Evolutionary conservation across 2,329 filamentous ascomycete species (phyloP), one percentile per base, ranked within the genome.

Genomic region (Magnaporthiopsis rhizophila): DNA sequence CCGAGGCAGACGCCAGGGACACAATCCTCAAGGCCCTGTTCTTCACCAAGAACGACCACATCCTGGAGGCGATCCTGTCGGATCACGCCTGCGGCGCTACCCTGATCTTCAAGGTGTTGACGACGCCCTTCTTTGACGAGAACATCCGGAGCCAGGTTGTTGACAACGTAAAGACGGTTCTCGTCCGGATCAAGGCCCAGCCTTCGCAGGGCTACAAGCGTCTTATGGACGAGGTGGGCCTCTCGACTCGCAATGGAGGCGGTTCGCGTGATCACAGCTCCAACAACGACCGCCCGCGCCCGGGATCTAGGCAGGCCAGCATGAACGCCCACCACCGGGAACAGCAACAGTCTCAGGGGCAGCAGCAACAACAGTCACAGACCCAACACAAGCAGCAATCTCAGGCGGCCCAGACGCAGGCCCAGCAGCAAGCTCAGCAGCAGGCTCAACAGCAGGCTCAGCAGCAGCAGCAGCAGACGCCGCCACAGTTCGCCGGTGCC

Each of bases 71-170:
- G 64, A 98, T 99, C 66, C 81, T 99, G 45, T 90, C 87, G 67
- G 95, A 99, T 73, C 92, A 96, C 71, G 87, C 90, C 60, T 98
- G 93, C 69, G 95, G 95, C 64, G 92, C 94, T 3, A 98, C 94
- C 0, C 80, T 99, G 69, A 98, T 99, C 72, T 99, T 98, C 85
- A 99, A 99, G 82, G 93, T 98, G 45, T 82, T 99, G 64, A 98
- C 95, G 0, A 98, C 93, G 9, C 95, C 95, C 0, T 98, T 97
- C 83, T 93, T 98, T 68, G 95, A 99, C 69, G 95, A 99, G 74
- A 87, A 82, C 63, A 93, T 97, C 73, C 89, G 95, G 61, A 81
- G 84, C 59, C 91, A 97, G 71, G 92, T 97, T 28, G 86, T 97
- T 6, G 92, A 97, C 72, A 97, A 92, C 65, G 91, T 99, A 62